These are phyloP conservation scores for Tylopilus balloui DNA, from an alignment of 768 basidiomycete genomes.

Conservation along the genomic window DNA sequence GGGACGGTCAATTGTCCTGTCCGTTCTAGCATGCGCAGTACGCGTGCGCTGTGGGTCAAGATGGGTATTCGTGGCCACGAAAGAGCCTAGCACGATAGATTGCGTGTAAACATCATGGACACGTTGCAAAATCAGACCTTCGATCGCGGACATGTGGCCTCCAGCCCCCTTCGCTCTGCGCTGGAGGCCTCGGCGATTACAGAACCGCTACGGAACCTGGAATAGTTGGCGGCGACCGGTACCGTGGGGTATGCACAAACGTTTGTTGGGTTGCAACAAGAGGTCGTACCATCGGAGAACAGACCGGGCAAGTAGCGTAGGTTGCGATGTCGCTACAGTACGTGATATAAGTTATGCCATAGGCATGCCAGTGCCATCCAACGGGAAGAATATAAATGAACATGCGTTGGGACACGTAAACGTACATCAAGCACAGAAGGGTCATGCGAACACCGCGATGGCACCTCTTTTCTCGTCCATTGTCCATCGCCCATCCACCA, in stretches of 20 bases:
- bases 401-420: conserved; percentile 13
- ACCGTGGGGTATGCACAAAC: background rate
- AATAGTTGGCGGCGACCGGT: too few species aligned
- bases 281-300: too few species aligned
- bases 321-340: conserved; percentile 15
- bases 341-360: conserved; percentile 14
- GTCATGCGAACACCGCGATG: conserved; percentile 39
- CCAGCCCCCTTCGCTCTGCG: background rate
- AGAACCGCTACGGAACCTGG: background rate
- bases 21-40: conserved; percentile 23
- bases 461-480: conserved; percentile 47
- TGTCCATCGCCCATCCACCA: conserved; percentile 55
- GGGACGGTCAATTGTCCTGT: conserved; percentile 9
- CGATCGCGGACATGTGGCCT: conserved; percentile 15
- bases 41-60: conserved; percentile 21
- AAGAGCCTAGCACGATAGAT: conserved; percentile 5
- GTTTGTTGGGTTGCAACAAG: too few species aligned
- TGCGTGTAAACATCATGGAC: conserved; percentile 12
- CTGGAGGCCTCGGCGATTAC: conserved; percentile 7
- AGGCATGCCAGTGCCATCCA: conserved; percentile 1
- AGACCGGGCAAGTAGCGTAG: too few species aligned
- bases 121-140: conserved; percentile 24
- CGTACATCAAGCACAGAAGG: conserved; percentile 6
- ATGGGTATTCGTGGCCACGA: conserved; percentile 4
- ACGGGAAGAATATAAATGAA: conserved; percentile 2